phyloP scores from a whole-genome alignment of 352 stramenopile species.

The Globisporangium sylvaticum region DNA sequence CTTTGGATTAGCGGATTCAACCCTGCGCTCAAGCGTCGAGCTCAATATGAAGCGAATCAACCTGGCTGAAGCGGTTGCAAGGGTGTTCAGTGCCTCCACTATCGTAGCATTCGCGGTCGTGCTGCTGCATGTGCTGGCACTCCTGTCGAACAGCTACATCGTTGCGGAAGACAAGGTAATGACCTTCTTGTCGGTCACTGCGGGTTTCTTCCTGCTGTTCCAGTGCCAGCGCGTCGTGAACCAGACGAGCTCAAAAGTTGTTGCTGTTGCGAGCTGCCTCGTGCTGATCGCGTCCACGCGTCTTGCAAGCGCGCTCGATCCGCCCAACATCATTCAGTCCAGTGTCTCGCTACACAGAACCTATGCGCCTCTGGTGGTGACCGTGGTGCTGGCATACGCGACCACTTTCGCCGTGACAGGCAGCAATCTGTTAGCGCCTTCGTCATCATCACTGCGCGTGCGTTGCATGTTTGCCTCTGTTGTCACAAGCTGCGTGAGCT shows the following conservation, averaged over 20 bases:
- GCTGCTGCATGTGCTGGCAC: conserved; percentile 53
- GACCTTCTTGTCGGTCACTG: conserved; percentile 59
- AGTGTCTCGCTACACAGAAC: conserved; percentile 30
- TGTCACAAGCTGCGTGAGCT: conserved; percentile 25
- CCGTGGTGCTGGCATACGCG: conserved; percentile 19
- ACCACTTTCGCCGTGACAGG: conserved; percentile 12
- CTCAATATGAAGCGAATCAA: neutral
- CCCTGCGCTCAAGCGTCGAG: neutral
- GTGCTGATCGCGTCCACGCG: conserved; percentile 44
- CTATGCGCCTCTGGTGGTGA: conserved; percentile 27
- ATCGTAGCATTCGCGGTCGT: conserved; percentile 39
- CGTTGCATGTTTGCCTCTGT: conserved; percentile 22
- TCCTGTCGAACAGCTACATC: conserved; percentile 87
- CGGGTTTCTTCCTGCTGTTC: conserved; percentile 41
- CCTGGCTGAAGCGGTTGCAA: neutral
- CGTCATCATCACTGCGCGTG: conserved; percentile 11
- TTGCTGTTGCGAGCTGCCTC: conserved; percentile 22
- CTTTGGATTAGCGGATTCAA: conserved; percentile 10
- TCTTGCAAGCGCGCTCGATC: conserved; percentile 37
- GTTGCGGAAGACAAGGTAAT: conserved; percentile 70
- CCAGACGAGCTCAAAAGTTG: neutral
- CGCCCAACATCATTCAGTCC: conserved; percentile 74
- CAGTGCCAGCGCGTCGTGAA: conserved; percentile 20
- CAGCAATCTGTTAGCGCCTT: neutral
- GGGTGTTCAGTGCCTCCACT: conserved; percentile 13